Percentiles rank a stretch among this genome's conserved stretches.
phyloP scores from a whole-genome alignment of 441 rosid genomes.

The Hypseocharis bilobata region DNA sequence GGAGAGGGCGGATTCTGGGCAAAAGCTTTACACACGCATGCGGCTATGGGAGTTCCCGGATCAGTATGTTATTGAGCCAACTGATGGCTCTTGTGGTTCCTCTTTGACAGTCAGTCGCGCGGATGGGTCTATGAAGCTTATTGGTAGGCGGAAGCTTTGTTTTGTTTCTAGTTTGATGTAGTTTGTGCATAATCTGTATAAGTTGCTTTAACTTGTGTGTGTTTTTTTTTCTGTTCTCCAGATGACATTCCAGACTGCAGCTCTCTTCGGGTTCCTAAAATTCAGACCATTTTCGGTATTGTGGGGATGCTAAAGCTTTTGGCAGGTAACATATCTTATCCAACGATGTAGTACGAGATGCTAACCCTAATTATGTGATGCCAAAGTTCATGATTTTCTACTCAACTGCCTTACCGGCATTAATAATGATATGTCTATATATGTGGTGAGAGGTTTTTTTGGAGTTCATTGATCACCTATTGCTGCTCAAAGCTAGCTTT shows the following conservation, averaged over 20 bases:
- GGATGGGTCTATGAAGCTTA: constrained; percentile 58
- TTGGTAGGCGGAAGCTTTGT: constrained; percentile 30
- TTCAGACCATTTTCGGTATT: constrained; percentile 62
- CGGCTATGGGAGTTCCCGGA: constrained; percentile 87
- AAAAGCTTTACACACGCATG: constrained; percentile 62
- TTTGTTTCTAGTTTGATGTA: background rate
- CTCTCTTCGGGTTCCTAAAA: constrained; percentile 76
- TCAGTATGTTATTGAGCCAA: constrained; percentile 70
- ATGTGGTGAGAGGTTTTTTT: background rate
- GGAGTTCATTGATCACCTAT: background rate
- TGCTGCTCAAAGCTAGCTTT: background rate
- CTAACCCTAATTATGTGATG: background rate
- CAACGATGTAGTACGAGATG: too few species aligned
- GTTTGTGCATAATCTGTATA: background rate
- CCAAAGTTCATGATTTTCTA: background rate
- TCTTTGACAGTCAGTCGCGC: constrained; percentile 48
- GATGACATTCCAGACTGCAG: constrained; percentile 63
- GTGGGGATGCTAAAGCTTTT: constrained; percentile 88
- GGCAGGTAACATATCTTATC: constrained; percentile 42
- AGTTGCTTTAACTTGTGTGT: background rate
- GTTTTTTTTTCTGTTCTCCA: constrained; percentile 18
- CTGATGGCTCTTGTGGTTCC: constrained; percentile 60
- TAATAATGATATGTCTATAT: too few species aligned
- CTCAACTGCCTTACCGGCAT: too few species aligned
- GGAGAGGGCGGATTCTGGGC: constrained; percentile 52